Evolutionary conservation across 257 asterid genomes (phyloP).

Genomic region (Coffea eugenioides): DNA sequence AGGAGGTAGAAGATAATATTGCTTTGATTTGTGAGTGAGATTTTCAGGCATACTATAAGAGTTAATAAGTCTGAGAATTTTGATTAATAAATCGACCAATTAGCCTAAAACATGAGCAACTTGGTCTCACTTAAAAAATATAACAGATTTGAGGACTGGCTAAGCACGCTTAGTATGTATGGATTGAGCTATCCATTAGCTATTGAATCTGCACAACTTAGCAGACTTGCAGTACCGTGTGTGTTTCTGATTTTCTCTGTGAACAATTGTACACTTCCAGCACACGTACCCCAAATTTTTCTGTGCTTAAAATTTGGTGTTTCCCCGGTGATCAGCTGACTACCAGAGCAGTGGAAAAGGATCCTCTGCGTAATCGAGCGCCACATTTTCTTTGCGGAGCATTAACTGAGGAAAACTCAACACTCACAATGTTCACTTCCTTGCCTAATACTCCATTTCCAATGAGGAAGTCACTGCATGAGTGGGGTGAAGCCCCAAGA

Average conservation of each 20-base stretch:
- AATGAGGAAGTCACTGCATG: conserved; percentile 28
- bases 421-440: conserved; percentile 49
- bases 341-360: conserved; percentile 48
- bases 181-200: neutral
- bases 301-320: neutral
- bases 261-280: neutral
- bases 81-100: no score
- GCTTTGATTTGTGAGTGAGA: neutral
- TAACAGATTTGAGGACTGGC: neutral
- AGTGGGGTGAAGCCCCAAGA: conserved; percentile 36
- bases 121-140: neutral
- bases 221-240: neutral
- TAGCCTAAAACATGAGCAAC: neutral
- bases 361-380: conserved; percentile 55
- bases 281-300: neutral
- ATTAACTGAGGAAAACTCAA: conserved; percentile 57
- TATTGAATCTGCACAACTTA: neutral
- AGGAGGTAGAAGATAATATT: no score
- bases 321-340: conserved; percentile 48
- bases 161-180: neutral
- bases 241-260: neutral
- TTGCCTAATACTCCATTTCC: conserved; percentile 36
- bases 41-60: no score
- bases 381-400: conserved; percentile 81
- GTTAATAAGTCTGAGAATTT: no score